A percentile compares a stretch with the other conserved stretches of the same genome.
Conservation (phyloP, 2,329 filamentous ascomycete genomes). For the Aureobasidium sp. region DNA sequence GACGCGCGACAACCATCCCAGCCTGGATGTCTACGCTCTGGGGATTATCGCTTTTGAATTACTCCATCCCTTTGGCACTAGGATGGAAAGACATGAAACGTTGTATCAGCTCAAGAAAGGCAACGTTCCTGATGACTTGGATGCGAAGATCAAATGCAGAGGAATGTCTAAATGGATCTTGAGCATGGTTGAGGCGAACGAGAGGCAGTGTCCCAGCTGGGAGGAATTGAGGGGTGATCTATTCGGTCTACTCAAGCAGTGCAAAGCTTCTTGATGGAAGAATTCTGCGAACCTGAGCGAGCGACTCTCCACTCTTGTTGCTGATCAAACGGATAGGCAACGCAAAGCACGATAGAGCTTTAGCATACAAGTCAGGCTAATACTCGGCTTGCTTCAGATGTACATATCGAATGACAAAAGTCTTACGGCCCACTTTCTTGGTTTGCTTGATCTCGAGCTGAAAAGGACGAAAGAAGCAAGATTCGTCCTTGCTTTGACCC, state of each 20-base stretch:
- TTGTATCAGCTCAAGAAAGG: conserved; percentile 27
- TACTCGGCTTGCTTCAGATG: neutral
- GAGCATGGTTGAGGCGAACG: conserved; percentile 26
- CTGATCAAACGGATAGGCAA: neutral
- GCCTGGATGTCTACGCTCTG: conserved; percentile 53
- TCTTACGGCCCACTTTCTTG: neutral
- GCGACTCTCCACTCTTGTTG: neutral
- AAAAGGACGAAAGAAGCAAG: neutral
- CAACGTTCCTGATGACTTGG: conserved; percentile 24
- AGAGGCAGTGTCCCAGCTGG: conserved; percentile 23
- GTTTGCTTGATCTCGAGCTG: neutral
- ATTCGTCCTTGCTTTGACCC: neutral
- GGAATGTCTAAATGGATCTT: conserved; percentile 22
- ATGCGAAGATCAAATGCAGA: conserved; percentile 15
- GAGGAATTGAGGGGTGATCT: conserved; percentile 19
- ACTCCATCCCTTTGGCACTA: conserved; percentile 42
- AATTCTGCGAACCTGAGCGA: neutral
- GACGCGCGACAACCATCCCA: conserved; percentile 33
- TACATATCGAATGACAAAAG: neutral
- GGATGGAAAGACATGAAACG: conserved; percentile 33
- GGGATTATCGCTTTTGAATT: conserved; percentile 57
- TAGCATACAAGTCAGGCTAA: neutral
- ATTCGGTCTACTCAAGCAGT: neutral
- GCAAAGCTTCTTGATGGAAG: neutral
- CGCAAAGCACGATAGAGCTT: neutral